phyloP scores from a whole-genome alignment of 805 yeast species.

The Lipomyces japonicus region DNA sequence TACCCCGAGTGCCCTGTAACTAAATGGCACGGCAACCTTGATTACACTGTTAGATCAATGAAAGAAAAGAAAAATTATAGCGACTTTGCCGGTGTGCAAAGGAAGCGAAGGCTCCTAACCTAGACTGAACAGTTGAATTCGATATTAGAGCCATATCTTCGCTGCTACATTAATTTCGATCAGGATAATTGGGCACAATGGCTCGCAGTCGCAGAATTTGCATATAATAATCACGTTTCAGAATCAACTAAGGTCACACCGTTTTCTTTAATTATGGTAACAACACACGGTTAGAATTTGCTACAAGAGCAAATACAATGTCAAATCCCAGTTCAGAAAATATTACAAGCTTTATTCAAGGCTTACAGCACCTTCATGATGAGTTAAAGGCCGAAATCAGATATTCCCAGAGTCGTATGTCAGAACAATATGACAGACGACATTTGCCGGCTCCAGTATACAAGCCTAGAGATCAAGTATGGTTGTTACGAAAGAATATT shows the following conservation, averaged over 20 bases:
- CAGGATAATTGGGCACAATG: not conserved
- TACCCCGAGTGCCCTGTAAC: too few species aligned
- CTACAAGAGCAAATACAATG: not conserved
- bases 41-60: too few species aligned
- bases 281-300: not conserved
- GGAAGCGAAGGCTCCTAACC: too few species aligned
- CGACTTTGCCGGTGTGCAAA: too few species aligned
- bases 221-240: not conserved
- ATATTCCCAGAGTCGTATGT: not conserved
- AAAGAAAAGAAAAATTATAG: too few species aligned
- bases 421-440: not conserved
- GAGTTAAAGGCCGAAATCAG: not conserved
- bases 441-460: not conserved
- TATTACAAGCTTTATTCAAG: not conserved
- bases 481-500: not conserved
- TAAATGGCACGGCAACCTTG: too few species aligned
- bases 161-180: not conserved
- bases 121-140: conserved; percentile 5
- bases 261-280: not conserved
- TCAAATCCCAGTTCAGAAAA: not conserved
- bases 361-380: not conserved
- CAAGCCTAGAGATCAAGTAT: not conserved
- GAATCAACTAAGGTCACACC: not conserved
- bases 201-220: conserved; percentile 1
- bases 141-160: not conserved